A percentile compares a stretch with the other conserved stretches of the same genome.
These are phyloP conservation scores for Prunella vulgaris DNA, from an alignment of 257 asterid species.

Conservation along the genomic window DNA sequence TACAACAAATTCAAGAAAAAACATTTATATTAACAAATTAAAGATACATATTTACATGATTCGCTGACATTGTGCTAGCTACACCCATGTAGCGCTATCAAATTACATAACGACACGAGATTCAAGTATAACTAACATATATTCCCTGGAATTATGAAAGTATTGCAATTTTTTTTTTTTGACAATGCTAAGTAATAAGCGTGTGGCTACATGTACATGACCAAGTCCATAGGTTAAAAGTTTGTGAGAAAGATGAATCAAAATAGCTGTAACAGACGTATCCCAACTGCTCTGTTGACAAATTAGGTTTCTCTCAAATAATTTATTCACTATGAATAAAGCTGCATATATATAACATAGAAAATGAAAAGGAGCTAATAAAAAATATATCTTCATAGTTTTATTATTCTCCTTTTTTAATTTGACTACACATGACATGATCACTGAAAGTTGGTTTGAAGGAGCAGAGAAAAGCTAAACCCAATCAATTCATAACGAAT, in stretches of 20 bases:
- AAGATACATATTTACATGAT: too few relatives aligned
- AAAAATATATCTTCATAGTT: neutral
- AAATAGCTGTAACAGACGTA: constrained; percentile 11
- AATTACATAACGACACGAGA: too few relatives aligned
- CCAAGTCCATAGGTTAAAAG: constrained; percentile 22
- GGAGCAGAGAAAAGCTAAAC: constrained; percentile 7
- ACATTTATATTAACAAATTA: too few relatives aligned
- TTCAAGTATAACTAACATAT: too few relatives aligned
- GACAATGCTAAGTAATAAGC: neutral
- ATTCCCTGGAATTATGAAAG: neutral
- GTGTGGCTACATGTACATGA: constrained; percentile 16
- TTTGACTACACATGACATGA: neutral
- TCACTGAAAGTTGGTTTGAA: constrained; percentile 6
- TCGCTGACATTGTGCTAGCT: too few relatives aligned
- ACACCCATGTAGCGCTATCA: too few relatives aligned
- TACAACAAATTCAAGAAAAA: too few relatives aligned
- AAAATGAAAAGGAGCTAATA: neutral
- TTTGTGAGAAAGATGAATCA: constrained; percentile 9
- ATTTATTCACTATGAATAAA: neutral
- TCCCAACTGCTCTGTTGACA: constrained; percentile 56
- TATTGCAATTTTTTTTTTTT: too few relatives aligned
- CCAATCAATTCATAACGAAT: neutral
- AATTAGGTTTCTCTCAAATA: constrained; percentile 13
- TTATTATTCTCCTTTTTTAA: neutral
- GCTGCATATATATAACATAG: neutral